Evolutionary conservation across 495 filamentous ascomycete species (phyloP), one percentile per base, ranked within the genome.

Genomic region (Neurospora discreta): DNA sequence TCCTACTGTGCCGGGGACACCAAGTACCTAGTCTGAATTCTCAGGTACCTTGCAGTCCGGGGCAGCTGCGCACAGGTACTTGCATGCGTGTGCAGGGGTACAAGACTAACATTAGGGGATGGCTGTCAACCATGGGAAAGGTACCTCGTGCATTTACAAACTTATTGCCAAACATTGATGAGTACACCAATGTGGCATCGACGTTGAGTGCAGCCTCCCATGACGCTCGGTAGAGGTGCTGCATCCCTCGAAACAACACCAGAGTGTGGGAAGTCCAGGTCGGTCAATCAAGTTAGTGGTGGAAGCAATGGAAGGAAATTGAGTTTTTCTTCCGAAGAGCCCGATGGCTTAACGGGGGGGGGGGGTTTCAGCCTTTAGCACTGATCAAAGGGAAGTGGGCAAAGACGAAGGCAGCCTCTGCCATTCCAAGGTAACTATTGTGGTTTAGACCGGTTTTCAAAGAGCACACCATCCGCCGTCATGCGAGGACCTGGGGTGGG

Each of bases 321-420:
- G 73, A 69, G 72, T 65, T 72, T 71, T 78, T 77, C 73, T 79
- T 80, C 79, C 79, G 75, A 72, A 74, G 71, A 75, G 72, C 75
- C 76, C 75, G 68, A 72, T 75, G 72, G 52, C 52, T 65, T 26
- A 65, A 18, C 52, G 6, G 52, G 52, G 52, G 52, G 52, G 52
- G 23, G 71, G 77, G 77, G 80, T 79, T 81, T 81, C 80, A 81
- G 78, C 74, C 77, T 78, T 78, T 79, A 74, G 76, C 74, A 77
- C 74, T 80, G 78, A 70, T 78, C 76, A 79, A 78, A 79, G 80
- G 80, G 80, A 81, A 80, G 77, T 79, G 67, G 46, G 74, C 76
- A 75, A 78, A 71, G 71, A 70, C 75, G 74, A 77, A 72, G 77
- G 75, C 75, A 75, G 60, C 80, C 52, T 60, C 52, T 74, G 77